Conservation (phyloP, 2,329 filamentous ascomycete species). For the Diplodia intermedia region DNA sequence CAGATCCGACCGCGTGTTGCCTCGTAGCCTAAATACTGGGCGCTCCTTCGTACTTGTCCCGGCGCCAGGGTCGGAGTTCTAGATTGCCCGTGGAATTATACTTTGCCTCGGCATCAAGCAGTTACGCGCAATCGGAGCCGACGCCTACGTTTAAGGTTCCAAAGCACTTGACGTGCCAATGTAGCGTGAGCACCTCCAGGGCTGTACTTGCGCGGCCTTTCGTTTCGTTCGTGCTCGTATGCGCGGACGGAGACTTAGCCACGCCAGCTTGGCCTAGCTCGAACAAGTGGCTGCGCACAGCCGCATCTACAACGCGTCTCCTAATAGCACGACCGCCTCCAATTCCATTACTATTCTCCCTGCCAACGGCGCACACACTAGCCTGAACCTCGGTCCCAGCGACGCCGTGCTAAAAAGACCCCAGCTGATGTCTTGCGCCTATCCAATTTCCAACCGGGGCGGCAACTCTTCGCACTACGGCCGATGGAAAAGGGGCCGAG, state of each 20-base stretch:
- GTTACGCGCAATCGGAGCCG: not conserved
- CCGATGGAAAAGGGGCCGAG: not conserved
- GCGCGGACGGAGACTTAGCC: not conserved
- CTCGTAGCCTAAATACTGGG: constrained; percentile 16
- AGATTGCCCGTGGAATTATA: constrained; percentile 19
- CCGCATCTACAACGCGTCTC: not conserved
- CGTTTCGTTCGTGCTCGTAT: constrained; percentile 17
- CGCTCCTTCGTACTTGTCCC: constrained; percentile 8
- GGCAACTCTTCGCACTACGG: not conserved
- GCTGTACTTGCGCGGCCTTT: not conserved
- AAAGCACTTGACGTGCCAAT: constrained; percentile 9
- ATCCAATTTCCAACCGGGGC: constrained; percentile 7
- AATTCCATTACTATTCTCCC: constrained; percentile 2
- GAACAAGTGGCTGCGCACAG: constrained; percentile 1
- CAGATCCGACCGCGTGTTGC: constrained; percentile 13
- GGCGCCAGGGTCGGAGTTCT: constrained; percentile 19
- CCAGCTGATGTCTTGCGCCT: not conserved
- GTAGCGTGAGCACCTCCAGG: not conserved
- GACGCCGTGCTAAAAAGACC: not conserved
- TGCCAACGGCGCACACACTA: not conserved
- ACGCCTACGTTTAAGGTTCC: not conserved
- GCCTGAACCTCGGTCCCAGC: not conserved
- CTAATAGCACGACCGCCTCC: constrained; percentile 6
- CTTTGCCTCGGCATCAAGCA: not conserved
- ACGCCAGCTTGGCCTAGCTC: constrained; percentile 4